Base-by-base conservation (phyloP, 2,329 filamentous ascomycete species). In the Fusarium sp. region DNA sequence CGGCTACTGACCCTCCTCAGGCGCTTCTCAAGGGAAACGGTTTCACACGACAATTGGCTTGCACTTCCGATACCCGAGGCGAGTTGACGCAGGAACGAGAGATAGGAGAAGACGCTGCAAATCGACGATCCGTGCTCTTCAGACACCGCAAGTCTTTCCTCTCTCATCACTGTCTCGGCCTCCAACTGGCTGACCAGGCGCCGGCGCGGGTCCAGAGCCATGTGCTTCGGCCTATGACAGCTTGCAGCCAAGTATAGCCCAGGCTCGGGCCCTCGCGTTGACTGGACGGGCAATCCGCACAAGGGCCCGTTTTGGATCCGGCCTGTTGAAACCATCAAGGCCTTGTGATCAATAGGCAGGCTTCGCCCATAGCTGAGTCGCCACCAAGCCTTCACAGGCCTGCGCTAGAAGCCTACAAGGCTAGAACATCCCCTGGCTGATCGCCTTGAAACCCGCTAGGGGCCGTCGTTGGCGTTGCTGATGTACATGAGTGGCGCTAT, bases 381-480 rank as follows among this genome's bases (percentile, higher is more conserved):
- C 61, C 61, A 65, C 61, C 45, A 63, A 32, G 29, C 42, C 33
- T 38, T 27, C 14, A 49, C 29, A 25, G 41, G 48, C 36, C 35
- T 33, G 53, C 61, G 61, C 61, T 64, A 64, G 57, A 61, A 48
- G 52, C 31, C 56, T 53, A 25, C 37, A 44, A 38, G 52, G 52
- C 61, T 64, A 65, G 52, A 57, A 49, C 44, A 41, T 57, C 27
- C 41, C 61, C 60, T 47, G 29, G 56, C 57, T 36, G 55, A 63
- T 64, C 61, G 61, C 51, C 47, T 65, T 65, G 61, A 65, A 65
- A 65, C 61, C 61, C 57, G 53, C 61, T 62, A 65, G 43, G 48
- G 35, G 36, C 57, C 44, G 33, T 44, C 51, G 61, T 53, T 47
- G 57, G 62, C 60, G 61, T 44, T 57, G 43, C 35, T 55, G 38